These are phyloP conservation scores for Schwanniomyces yamadae DNA, from an alignment of 805 yeast genomes.

Conservation along the genomic window DNA sequence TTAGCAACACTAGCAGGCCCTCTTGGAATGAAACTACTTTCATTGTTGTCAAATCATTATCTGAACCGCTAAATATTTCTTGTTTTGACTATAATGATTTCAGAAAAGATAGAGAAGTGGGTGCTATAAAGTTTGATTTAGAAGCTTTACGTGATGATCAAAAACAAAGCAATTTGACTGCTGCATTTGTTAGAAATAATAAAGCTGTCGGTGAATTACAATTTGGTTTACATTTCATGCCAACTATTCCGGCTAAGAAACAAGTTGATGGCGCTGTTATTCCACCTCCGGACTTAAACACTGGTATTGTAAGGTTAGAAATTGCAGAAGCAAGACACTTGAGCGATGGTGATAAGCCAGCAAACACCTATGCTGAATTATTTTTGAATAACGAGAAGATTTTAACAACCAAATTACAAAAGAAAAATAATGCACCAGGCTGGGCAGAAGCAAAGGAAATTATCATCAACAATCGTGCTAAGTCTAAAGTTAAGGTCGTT, in stretches of 20 bases:
- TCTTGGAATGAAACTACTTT: slow-evolving; percentile 80
- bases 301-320: slow-evolving; percentile 81
- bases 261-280: slow-evolving; percentile 78
- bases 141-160: slow-evolving; percentile 58
- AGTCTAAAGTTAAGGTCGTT: slow-evolving; percentile 64
- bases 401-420: slow-evolving; percentile 55
- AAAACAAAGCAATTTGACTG: slow-evolving; percentile 46
- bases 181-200: slow-evolving; percentile 74
- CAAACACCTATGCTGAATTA: slow-evolving; percentile 69
- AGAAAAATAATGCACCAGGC: slow-evolving; percentile 63
- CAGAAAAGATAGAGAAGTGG: slow-evolving; percentile 78
- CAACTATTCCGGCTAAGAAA: slow-evolving; percentile 61
- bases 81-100: slow-evolving; percentile 76
- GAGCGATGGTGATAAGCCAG: slow-evolving; percentile 40
- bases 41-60: slow-evolving; percentile 67
- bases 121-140: slow-evolving; percentile 71
- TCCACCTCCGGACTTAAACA: slow-evolving; percentile 89
- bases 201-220: slow-evolving; percentile 74
- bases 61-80: slow-evolving; percentile 77
- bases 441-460: slow-evolving; percentile 66
- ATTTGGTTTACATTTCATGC: slow-evolving; percentile 73
- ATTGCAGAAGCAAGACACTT: slow-evolving; percentile 61
- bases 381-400: slow-evolving; percentile 61
- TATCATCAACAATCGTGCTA: slow-evolving; percentile 69
- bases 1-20: slow-evolving; percentile 67